Evolutionary conservation across 805 yeast species (phyloP).

Genomic region (Huiozyma sinensis): DNA sequence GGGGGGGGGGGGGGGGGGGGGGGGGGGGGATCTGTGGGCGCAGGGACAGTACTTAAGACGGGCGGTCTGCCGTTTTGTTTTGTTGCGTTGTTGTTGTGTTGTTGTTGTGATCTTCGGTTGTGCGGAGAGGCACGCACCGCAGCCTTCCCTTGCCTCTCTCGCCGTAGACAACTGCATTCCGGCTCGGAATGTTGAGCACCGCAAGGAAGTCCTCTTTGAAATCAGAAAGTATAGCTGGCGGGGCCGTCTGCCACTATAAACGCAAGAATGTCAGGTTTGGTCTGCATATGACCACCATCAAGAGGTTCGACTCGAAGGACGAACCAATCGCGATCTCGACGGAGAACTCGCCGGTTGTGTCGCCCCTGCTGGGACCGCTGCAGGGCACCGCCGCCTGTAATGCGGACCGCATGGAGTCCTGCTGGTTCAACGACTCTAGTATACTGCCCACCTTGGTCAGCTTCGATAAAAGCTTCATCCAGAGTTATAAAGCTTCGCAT

Average conservation of each 20-base stretch:
- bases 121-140: too few species aligned
- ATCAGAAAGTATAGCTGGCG: neutral
- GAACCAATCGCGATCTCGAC: slow-evolving; percentile 55
- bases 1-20: too few species aligned
- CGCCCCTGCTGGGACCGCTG: slow-evolving; percentile 11
- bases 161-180: too few species aligned
- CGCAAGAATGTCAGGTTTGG: slow-evolving; percentile 56
- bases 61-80: too few species aligned
- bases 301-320: slow-evolving; percentile 50
- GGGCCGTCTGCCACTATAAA: neutral
- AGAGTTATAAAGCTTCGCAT: neutral
- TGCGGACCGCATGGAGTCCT: slow-evolving; percentile 3
- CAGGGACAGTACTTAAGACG: too few species aligned
- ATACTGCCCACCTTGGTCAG: slow-evolving; percentile 5
- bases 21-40: too few species aligned
- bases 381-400: neutral
- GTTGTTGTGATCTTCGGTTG: too few species aligned
- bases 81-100: too few species aligned
- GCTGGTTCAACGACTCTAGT: slow-evolving; percentile 9
- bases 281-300: slow-evolving; percentile 46
- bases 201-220: slow-evolving; percentile 15
- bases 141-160: too few species aligned
- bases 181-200: neutral
- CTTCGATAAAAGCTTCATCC: slow-evolving; percentile 5
- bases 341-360: slow-evolving; percentile 33